Base-by-base conservation (phyloP, 148 eudicot species). In the Heliosperma pusillum region DNA sequence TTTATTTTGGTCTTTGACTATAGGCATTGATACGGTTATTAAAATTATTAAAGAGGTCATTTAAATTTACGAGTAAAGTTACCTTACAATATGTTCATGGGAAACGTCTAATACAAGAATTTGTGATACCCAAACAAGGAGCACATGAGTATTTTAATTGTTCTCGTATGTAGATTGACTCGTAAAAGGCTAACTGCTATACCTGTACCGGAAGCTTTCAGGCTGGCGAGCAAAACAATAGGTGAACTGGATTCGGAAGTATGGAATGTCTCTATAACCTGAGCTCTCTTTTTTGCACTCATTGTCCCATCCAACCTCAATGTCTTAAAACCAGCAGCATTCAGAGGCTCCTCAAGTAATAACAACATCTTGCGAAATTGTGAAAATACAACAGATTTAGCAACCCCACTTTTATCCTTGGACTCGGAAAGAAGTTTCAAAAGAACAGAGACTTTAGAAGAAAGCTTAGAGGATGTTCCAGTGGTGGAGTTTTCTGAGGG, bases 161-260 rank as follows among this genome's bases (percentile, higher is more conserved):
- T 47, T 47, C 3, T 47, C 13, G 12, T 3, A 10, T 47, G 53
- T 15, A 50, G 55, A 50, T 50, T 2, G 55, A 50, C 55, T 50
- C 5, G 3, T 50, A 50, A 13, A 50, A 50, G 55, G 19, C 15
- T 50, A 50, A 50, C 16, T 50, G 55, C 3, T 15, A 50, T 50
- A 50, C 97, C 98, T 3, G 85, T 84, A n/a, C 95, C 89, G 3
- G 90, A 89, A 66, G 98, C 96, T 79, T 92, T 95, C 27, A 95
- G 81, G 78, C 96, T 94, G 44, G 98, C 98, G 24, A 94, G 90
- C 80, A 94, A 81, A 76, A 94, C 57, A 0, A 89, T 89, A 4
- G 98, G 96, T 26, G 91, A 87, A 53, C 82, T 85, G 3, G 87
- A 86, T 56, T 73, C 87, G 12, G 74, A 70, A 17, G 72, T 73